Base-by-base conservation (phyloP, 768 basidiomycete genomes). In the Megacollybia marginata region DNA sequence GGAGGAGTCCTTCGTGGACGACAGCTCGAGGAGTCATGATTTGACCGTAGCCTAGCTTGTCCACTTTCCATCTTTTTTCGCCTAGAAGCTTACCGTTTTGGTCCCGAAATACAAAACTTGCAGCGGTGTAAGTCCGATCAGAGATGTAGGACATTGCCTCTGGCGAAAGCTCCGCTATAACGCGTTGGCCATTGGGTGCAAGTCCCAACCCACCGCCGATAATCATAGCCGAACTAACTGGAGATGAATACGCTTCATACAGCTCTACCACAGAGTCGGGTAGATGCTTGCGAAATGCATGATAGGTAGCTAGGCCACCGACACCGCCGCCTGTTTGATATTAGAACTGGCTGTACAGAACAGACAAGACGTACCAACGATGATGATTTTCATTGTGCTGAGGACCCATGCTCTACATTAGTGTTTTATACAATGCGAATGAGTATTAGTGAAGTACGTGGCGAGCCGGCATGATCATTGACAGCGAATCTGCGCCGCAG, bases 131-230 rank as follows among this genome's bases (percentile, higher is more conserved):
- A 1, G 61, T 60, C 19, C 55, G 62, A 3, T 53, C 47, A 32
- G 63, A 59, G 44, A 71, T 65, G 32, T 65, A 64, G 9, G 57
- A 51, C n/a, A 59, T 56, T 3, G 69, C 65, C 9, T 53, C 55
- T 4, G 59, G 58, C 9, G 62, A 62, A 18, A 71, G 52, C 2
- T 58, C 55, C 6, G 58, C 54, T 13, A 72, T 62, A 23, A 68
- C 65, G 8, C 70, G 65, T 9, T 68, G 59, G 15, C 69, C 69
- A 42, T 72, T 71, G 2, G 71, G 69, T 20, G 68, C 65, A 15
- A 72, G 62, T 0, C 69, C 67, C 11, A 71, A 59, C 8, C 67
- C 69, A 8, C 68, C 69, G 11, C 70, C 67, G 16, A 69, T 48
- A 42, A 55, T 57, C 4, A 6, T 28, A 28, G 23, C 23, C 23